Base-by-base conservation (phyloP, 1,284 basidiomycete species). In the Rhodofomes roseus region DNA sequence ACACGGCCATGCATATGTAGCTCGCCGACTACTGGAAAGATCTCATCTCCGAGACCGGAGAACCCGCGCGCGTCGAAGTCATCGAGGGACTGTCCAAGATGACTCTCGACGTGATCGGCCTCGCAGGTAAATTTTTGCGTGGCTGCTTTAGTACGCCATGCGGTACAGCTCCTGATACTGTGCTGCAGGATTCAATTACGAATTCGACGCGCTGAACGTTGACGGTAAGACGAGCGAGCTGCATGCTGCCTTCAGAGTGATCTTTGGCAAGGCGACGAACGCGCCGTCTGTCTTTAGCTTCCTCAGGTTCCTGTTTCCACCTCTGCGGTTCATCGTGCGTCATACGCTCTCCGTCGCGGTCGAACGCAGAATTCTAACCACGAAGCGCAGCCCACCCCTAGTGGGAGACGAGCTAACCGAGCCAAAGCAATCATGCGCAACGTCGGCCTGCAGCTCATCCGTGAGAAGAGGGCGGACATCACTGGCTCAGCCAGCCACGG, bases 61-160 rank as follows among this genome's bases (percentile, higher is more conserved):
- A 51, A 14, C 52, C 52, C 22, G 51, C 59, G n/a, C 68, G 71
- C 29, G 66, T 80, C 43, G 78, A 84, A 60, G 74, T 79, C 4
- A 65, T 75, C 37, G 60, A 68, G 1, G 79, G 76, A 67, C 69
- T 84, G 22, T 74, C 72, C 14, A 75, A 75, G 55, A 71, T 76
- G 41, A 82, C 81, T 0, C 70, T 84, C 27, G 81, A 84, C 63
- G 72, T 82, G 22, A 83, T 85, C 57, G 81, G 81, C 1, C 66
- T 79, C 1, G 80, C 81, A 0, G 81, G 80, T 70, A 31, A 25
- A n/a, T n/a, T n/a, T n/a, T n/a, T n/a, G n/a, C n/a, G n/a, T n/a
- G n/a, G n/a, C n/a, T n/a, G n/a, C n/a, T n/a, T n/a, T n/a, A n/a
- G n/a, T n/a, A n/a, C n/a, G n/a, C n/a, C n/a, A n/a, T n/a, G n/a